These are phyloP conservation scores for Calonectria crousiana DNA, from an alignment of 2,329 filamentous ascomycete genomes.

Conservation along the genomic window DNA sequence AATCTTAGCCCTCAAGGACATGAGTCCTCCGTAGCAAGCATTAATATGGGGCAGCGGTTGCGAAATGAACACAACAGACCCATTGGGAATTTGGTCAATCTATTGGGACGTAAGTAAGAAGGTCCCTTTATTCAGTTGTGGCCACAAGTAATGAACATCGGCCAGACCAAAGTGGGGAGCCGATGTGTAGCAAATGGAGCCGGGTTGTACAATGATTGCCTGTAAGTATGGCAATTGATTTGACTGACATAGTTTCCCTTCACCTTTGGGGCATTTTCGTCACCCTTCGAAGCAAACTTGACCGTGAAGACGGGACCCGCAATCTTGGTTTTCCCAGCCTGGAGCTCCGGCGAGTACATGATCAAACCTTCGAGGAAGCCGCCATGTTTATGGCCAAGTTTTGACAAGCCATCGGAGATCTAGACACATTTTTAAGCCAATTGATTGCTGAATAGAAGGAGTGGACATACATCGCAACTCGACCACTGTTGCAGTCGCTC, in stretches of 20 bases:
- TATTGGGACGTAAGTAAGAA: not conserved
- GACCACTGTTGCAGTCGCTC: conserved; percentile 22
- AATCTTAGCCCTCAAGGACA: conserved; percentile 28
- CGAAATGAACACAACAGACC: conserved; percentile 27
- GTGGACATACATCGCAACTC: conserved; percentile 22
- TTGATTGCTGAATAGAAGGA: not conserved
- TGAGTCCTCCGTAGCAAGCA: conserved; percentile 30
- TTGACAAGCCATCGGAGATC: conserved; percentile 25
- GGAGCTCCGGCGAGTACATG: conserved; percentile 18
- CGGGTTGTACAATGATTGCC: too few relatives aligned
- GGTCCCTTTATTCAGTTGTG: not conserved
- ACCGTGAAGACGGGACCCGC: conserved; percentile 21
- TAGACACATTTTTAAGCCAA: not conserved
- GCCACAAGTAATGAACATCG: not conserved
- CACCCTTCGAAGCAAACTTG: conserved; percentile 23
- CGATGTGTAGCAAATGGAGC: not conserved
- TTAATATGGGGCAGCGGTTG: conserved; percentile 24
- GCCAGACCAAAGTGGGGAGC: not conserved
- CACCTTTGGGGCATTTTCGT: conserved; percentile 18
- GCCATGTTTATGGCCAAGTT: conserved; percentile 24
- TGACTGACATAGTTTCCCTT: conserved; percentile 22
- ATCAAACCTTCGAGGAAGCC: conserved; percentile 24
- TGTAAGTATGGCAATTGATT: too few relatives aligned
- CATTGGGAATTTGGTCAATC: conserved; percentile 26
- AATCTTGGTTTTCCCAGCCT: conserved; percentile 22